These are phyloP conservation scores for Candida pseudoviswanathii DNA, from an alignment of 1,139 yeast species.

Conservation along the genomic window DNA sequence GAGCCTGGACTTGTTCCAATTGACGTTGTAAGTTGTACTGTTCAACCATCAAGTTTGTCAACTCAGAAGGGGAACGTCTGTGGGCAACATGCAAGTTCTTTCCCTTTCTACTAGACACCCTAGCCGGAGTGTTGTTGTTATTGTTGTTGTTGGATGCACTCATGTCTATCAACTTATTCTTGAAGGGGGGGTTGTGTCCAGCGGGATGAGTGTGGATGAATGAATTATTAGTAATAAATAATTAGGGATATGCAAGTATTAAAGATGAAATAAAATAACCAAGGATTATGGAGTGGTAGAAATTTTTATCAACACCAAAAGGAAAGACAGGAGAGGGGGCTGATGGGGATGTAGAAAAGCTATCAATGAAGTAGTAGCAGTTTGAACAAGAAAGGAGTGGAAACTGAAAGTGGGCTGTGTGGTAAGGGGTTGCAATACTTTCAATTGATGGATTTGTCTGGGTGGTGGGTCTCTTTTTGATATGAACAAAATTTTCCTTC, in stretches of 20 bases:
- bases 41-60: constrained; percentile 93
- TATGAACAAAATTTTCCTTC: constrained; percentile 3
- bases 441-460: not conserved
- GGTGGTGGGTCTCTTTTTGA: not conserved
- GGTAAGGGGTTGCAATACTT: not conserved
- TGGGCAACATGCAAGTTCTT: constrained; percentile 82
- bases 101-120: constrained; percentile 27
- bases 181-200: not conserved
- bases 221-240: not conserved
- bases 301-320: not conserved
- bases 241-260: not conserved
- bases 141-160: constrained; percentile 3
- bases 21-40: constrained; percentile 93
- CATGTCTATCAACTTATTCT: not conserved
- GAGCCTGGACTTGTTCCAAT: constrained; percentile 86
- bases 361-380: too few species aligned
- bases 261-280: not conserved
- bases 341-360: too few species aligned
- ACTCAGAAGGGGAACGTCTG: constrained; percentile 89
- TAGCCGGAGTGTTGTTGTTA: constrained; percentile 10
- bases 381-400: not conserved
- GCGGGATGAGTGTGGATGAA: not conserved
- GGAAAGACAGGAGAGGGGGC: not conserved
- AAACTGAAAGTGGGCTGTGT: not conserved
- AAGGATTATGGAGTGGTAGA: not conserved